Conservation (phyloP, 257 asterid species). For the Henckelia pumila region DNA sequence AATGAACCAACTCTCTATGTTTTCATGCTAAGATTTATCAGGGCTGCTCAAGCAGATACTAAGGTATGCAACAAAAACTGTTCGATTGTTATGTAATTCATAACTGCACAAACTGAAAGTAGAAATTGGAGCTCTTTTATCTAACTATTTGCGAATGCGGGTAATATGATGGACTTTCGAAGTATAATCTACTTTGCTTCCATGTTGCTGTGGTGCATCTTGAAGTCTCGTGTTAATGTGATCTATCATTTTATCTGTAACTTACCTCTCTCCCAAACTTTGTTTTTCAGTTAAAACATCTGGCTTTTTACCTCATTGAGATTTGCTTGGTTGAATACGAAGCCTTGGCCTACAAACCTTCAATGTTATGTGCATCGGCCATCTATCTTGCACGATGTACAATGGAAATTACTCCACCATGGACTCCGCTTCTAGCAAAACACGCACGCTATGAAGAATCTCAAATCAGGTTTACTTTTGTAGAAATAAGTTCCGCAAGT, state of each 20-base stretch:
- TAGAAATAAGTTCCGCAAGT: not conserved
- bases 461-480: constrained; percentile 54
- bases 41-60: constrained; percentile 74
- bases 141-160: not conserved
- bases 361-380: constrained; percentile 88
- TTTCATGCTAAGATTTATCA: constrained; percentile 90
- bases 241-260: constrained; percentile 3
- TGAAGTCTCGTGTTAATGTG: not conserved
- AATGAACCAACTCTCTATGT: constrained; percentile 91
- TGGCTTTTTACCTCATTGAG: constrained; percentile 89
- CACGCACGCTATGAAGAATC: constrained; percentile 67
- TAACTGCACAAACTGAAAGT: not conserved
- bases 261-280: constrained; percentile 7
- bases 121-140: not conserved
- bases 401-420: constrained; percentile 56
- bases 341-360: constrained; percentile 87
- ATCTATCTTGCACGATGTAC: constrained; percentile 84
- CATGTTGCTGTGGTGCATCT: not conserved
- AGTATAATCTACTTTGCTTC: too few relatives aligned
- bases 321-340: constrained; percentile 82
- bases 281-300: constrained; percentile 67
- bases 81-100: not conserved
- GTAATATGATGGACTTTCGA: not conserved
- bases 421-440: constrained; percentile 74
- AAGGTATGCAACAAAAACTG: constrained; percentile 36